Conservation (phyloP, 2,329 filamentous ascomycete species). For the Cercospora brassicicola region DNA sequence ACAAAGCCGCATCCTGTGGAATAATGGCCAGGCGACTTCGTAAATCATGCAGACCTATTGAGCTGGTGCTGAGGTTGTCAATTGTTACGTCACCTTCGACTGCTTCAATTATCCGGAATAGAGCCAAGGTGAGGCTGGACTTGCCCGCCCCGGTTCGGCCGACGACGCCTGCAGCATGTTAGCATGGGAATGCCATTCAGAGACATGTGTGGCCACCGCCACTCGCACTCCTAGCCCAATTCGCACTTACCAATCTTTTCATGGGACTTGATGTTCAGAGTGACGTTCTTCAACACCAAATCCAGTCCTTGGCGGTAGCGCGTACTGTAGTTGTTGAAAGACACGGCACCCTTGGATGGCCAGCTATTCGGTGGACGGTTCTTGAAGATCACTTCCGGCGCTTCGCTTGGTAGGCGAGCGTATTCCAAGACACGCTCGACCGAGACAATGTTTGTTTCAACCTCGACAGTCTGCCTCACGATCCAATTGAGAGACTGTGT, state of each 20-base stretch:
- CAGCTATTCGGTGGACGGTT: conserved; percentile 84
- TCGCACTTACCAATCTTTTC: conserved; percentile 77
- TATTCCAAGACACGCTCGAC: conserved; percentile 98
- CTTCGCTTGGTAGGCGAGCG: conserved; percentile 84
- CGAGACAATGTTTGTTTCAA: conserved; percentile 99
- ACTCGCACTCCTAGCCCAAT: neutral
- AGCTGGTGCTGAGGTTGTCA: conserved; percentile 83
- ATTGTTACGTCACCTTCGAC: conserved; percentile 81
- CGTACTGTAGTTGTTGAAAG: conserved; percentile 92
- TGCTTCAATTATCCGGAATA: conserved; percentile 95
- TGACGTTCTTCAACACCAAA: conserved; percentile 89
- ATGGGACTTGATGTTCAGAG: conserved; percentile 85
- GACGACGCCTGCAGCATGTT: conserved; percentile 66
- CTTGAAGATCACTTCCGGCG: conserved; percentile 87
- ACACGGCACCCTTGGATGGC: conserved; percentile 84
- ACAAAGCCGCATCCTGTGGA: conserved; percentile 93
- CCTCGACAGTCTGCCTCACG: conserved; percentile 94
- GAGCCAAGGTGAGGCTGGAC: conserved; percentile 83
- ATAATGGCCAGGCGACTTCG: conserved; percentile 91
- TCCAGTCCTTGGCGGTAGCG: conserved; percentile 88
- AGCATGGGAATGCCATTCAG: neutral
- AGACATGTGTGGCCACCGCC: neutral
- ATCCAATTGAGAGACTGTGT: conserved; percentile 99
- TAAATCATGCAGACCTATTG: conserved; percentile 85
- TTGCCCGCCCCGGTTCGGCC: conserved; percentile 95